Evolutionary conservation across 208 protist genomes (phyloP), one percentile per base, ranked within the genome.

Genomic region (Leishmania arabica): DNA sequence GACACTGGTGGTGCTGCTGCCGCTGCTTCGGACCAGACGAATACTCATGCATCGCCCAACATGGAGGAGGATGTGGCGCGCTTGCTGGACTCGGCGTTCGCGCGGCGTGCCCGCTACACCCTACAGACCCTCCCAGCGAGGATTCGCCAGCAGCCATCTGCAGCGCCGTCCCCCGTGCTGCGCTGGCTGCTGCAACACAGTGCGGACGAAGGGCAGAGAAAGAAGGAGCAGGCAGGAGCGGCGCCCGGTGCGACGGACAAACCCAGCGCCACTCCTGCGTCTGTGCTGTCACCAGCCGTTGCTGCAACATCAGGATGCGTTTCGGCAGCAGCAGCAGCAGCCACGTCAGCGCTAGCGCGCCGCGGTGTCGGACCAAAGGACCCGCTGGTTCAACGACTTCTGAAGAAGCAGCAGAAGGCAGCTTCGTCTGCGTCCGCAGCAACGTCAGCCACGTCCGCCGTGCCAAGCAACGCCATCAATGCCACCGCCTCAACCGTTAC

Each of bases 331-430:
- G 47, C 56, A 21, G 19, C 72, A 34, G n/a, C 84, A 15, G 64
- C 64, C 1, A 15, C 85, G n/a, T 40, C 83, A 11, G 80, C 85
- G 0, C 79, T 94, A 34, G 86, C 89, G n/a, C 86, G 89, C 11
- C 90, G 92, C 31, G 92, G 92, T 62, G 79, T 96, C 15, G 85
- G 73, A 1, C 90, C 82, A 37, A 90, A 89, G 51, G 92, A 96
- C 82, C 91, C 91, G 51, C 84, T 94, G n/a, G 77, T 90, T 31
- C 75, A 88, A 68, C 89, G 92, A 24, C 80, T 90, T 0, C 53
- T 91, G 79, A 89, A 87, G 83, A 83, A 81, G 84, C 78, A 83
- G 34, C 66, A 75, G 58, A 68, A 84, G 49, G 53, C 49, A 3
- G 24, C 47, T 24, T n/a, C 42, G 27, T 47, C 77, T 64, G 49